Percentiles rank a stretch among this genome's conserved stretches.
Evolutionary conservation across 306 rosid genomes (phyloP).

Genomic region (Urtica urens): DNA sequence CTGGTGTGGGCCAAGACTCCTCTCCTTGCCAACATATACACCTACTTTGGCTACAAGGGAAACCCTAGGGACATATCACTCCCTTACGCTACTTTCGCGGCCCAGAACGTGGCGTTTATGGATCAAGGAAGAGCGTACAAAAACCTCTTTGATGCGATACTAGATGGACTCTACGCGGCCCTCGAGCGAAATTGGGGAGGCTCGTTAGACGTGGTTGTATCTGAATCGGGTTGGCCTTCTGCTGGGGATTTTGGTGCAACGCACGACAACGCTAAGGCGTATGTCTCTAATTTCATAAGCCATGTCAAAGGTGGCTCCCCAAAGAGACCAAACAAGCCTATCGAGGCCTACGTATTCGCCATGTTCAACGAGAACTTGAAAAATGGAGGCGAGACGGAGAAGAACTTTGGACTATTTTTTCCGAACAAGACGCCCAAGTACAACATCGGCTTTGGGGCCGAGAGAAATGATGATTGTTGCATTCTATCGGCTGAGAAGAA

Average conservation of each 20-base stretch:
- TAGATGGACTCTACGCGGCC: constrained; percentile 41
- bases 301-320: constrained; percentile 53
- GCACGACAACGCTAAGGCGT: constrained; percentile 34
- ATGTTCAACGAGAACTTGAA: constrained; percentile 31
- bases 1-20: constrained; percentile 41
- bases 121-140: constrained; percentile 37
- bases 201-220: constrained; percentile 42
- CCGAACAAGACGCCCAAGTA: constrained; percentile 24
- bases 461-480: constrained; percentile 4
- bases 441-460: constrained; percentile 18
- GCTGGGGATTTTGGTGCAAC: constrained; percentile 37
- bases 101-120: constrained; percentile 31
- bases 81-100: constrained; percentile 38
- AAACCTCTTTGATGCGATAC: constrained; percentile 53
- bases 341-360: constrained; percentile 31
- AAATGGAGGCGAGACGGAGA: constrained; percentile 17
- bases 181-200: constrained; percentile 42
- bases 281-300: constrained; percentile 34
- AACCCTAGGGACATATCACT: constrained; percentile 43
- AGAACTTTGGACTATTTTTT: constrained; percentile 25
- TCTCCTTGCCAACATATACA: constrained; percentile 45
- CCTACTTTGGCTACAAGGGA: constrained; percentile 37
- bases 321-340: constrained; percentile 31
- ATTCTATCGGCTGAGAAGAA: constrained; percentile 6
- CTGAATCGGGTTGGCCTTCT: constrained; percentile 68